A percentile compares a stretch with the other conserved stretches of the same genome.
These are phyloP conservation scores for Auxenochlorella protothecoides DNA, from an alignment of 139 green algal genomes.

Conservation along the genomic window DNA sequence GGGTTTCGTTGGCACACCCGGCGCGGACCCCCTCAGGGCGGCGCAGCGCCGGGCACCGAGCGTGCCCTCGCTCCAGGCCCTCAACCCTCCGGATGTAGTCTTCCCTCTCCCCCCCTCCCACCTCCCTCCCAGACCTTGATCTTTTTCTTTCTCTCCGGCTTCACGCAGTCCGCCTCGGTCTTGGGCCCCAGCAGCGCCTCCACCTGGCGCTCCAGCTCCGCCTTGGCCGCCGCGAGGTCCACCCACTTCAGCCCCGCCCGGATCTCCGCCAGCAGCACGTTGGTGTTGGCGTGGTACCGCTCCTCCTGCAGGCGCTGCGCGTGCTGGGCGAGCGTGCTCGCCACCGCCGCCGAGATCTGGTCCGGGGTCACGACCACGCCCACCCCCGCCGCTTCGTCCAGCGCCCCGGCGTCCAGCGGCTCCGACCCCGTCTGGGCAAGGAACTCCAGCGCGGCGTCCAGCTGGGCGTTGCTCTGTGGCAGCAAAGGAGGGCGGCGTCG, in stretches of 20 bases:
- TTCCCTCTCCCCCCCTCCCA: neutral
- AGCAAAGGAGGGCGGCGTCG: neutral
- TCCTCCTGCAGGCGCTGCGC: conserved; percentile 49
- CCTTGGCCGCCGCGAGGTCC: conserved; percentile 47
- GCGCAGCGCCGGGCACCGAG: no score
- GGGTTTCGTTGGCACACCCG: no score
- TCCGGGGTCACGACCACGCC: conserved; percentile 66
- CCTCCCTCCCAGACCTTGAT: conserved; percentile 1
- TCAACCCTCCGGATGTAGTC: neutral
- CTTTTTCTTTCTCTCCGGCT: conserved; percentile 70
- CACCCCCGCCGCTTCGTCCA: conserved; percentile 67
- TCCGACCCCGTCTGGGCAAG: conserved; percentile 37
- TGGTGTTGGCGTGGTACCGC: conserved; percentile 66
- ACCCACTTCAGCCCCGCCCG: conserved; percentile 66
- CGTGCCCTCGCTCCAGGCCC: neutral
- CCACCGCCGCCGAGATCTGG: conserved; percentile 54
- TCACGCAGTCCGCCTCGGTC: conserved; percentile 65
- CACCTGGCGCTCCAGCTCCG: conserved; percentile 39
- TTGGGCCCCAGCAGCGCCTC: conserved; percentile 70
- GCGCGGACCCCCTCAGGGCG: no score
- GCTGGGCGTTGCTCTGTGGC: conserved; percentile 56
- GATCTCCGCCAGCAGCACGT: conserved; percentile 54
- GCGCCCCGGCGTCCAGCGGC: conserved; percentile 29
- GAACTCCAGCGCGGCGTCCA: conserved; percentile 75
- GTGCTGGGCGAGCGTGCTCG: conserved; percentile 36